Percentiles rank a stretch among this genome's conserved stretches.
These are phyloP conservation scores for Pezicula radicicola DNA, from an alignment of 2,329 filamentous ascomycete genomes.

Conservation along the genomic window DNA sequence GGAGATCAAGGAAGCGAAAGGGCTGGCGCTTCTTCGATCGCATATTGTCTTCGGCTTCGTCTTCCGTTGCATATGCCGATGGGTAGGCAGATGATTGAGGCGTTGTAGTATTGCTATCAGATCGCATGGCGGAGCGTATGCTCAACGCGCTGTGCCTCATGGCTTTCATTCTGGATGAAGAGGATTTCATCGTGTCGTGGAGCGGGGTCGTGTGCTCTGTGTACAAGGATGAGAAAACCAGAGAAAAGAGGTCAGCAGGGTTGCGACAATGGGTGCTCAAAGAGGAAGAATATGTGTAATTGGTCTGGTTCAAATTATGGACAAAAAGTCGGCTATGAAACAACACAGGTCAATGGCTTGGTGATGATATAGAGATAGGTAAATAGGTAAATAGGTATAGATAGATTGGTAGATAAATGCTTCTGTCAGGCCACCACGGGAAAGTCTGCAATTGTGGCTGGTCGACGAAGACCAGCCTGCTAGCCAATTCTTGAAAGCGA, in stretches of 20 bases:
- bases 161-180: not conserved
- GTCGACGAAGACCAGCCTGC: constrained; percentile 24
- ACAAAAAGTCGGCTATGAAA: constrained; percentile 8
- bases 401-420: not conserved
- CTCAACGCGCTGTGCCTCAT: not conserved
- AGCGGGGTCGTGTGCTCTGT: not conserved
- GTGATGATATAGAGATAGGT: not conserved
- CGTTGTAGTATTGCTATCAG: constrained; percentile 3
- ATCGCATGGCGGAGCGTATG: not conserved
- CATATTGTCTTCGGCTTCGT: constrained; percentile 12
- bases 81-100: constrained; percentile 15
- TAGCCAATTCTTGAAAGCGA: constrained; percentile 31
- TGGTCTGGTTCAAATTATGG: constrained; percentile 12
- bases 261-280: not conserved
- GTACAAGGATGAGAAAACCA: not conserved
- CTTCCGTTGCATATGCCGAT: constrained; percentile 24
- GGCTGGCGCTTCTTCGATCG: constrained; percentile 27
- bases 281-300: not conserved
- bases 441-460: constrained; percentile 22
- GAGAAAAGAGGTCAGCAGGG: not conserved
- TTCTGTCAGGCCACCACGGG: constrained; percentile 30
- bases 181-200: not conserved
- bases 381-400: too few relatives aligned
- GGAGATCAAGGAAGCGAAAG: constrained; percentile 66
- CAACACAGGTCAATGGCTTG: not conserved